These are phyloP conservation scores for Hanseniaspora thailandica DNA, from an alignment of 805 yeast genomes.

Conservation along the genomic window DNA sequence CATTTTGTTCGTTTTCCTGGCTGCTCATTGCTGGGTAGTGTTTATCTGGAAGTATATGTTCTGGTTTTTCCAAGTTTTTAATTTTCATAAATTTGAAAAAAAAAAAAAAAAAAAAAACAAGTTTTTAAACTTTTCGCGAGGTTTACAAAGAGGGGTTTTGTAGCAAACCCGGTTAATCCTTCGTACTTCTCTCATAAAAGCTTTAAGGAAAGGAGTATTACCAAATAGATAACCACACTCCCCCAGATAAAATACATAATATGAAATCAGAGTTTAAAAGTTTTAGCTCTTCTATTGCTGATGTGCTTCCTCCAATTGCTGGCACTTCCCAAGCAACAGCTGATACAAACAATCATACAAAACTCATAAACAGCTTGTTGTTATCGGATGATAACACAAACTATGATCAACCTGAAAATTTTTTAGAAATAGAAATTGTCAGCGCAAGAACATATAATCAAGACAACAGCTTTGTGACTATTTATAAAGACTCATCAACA, in stretches of 20 bases:
- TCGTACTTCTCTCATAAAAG: too few relatives aligned
- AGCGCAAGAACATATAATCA: slow-evolving; percentile 25
- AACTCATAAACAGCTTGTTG: slow-evolving; percentile 3
- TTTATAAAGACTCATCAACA: background rate
- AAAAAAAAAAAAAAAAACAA: too few relatives aligned
- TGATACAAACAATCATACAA: background rate
- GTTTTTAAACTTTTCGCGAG: too few relatives aligned
- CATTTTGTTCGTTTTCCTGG: slow-evolving; percentile 17
- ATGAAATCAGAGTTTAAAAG: slow-evolving; percentile 14
- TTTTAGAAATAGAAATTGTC: slow-evolving; percentile 76
- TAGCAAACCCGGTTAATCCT: background rate
- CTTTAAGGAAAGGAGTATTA: too few relatives aligned
- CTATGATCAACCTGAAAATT: slow-evolving; percentile 90
- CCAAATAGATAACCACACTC: too few relatives aligned
- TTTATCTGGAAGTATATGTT: background rate
- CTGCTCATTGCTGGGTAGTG: slow-evolving; percentile 2
- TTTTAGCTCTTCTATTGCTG: slow-evolving; percentile 12
- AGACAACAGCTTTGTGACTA: slow-evolving; percentile 3
- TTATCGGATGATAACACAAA: slow-evolving; percentile 12
- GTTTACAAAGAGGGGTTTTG: too few relatives aligned
- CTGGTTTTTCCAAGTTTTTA: too few relatives aligned
- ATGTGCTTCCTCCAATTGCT: background rate
- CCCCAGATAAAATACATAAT: too few relatives aligned
- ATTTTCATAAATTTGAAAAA: too few relatives aligned
- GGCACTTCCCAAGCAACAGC: background rate